Conservation (phyloP, 106 monocot species). For the Posidonia australis region DNA sequence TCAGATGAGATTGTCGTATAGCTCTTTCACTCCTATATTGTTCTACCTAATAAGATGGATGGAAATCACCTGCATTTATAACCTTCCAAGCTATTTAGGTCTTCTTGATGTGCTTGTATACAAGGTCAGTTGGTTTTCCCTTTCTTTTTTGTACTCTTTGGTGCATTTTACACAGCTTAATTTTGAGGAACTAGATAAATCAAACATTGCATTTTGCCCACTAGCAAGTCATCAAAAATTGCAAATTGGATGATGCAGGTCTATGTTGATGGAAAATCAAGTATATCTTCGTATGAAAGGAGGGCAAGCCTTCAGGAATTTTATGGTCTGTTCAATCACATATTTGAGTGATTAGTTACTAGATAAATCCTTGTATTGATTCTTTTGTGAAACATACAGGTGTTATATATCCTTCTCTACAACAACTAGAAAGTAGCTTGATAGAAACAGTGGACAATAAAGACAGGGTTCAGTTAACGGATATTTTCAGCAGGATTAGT, state of each 20-base stretch:
- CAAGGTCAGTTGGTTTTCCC: constrained; percentile 37
- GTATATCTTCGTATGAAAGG: constrained; percentile 52
- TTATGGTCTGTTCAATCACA: constrained; percentile 37
- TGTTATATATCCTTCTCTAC: constrained; percentile 73
- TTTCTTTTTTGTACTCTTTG: background rate
- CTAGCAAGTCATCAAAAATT: background rate
- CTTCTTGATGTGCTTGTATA: constrained; percentile 74
- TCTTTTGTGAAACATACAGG: constrained; percentile 26
- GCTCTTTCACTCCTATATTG: constrained; percentile 50
- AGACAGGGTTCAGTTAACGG: constrained; percentile 18
- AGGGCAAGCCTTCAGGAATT: constrained; percentile 72
- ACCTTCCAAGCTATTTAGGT: constrained; percentile 68
- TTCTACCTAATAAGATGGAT: constrained; percentile 64
- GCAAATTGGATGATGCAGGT: constrained; percentile 30
- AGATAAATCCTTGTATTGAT: too few relatives aligned
- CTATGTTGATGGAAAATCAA: constrained; percentile 46
- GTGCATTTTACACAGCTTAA: background rate
- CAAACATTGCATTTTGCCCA: background rate
- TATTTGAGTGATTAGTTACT: background rate
- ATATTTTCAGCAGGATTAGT: constrained; percentile 29
- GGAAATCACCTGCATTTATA: constrained; percentile 42
- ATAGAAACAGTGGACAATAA: constrained; percentile 28
- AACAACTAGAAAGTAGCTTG: constrained; percentile 56
- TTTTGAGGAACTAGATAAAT: background rate
- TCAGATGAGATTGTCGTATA: constrained; percentile 82